Conservation (phyloP, 2,329 filamentous ascomycete species). For the Fusarium concolor region DNA sequence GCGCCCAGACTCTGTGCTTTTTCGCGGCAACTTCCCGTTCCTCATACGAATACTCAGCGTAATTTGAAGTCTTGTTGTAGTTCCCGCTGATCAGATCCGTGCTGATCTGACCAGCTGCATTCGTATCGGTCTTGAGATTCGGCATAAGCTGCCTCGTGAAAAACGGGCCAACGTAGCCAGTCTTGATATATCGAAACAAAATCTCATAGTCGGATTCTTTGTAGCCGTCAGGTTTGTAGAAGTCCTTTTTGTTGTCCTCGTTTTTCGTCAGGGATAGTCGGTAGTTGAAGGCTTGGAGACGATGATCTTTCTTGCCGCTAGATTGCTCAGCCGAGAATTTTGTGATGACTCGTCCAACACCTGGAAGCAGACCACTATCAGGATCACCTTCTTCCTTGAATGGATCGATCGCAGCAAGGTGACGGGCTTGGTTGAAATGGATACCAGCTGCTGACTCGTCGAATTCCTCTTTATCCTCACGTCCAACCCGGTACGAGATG, state of each 20-base stretch:
- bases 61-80: conserved; percentile 23
- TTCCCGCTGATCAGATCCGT: conserved; percentile 33
- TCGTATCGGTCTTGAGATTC: conserved; percentile 31
- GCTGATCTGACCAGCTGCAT: conserved; percentile 30
- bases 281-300: conserved; percentile 37
- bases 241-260: conserved; percentile 16
- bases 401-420: conserved; percentile 18
- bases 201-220: conserved; percentile 30
- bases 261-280: conserved; percentile 14
- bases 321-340: neutral
- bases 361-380: conserved; percentile 22
- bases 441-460: conserved; percentile 30
- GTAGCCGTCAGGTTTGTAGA: conserved; percentile 27
- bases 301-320: conserved; percentile 22
- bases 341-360: conserved; percentile 3
- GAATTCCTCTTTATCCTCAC: conserved; percentile 26
- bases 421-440: neutral
- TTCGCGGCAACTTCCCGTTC: conserved; percentile 2
- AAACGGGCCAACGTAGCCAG: conserved; percentile 16
- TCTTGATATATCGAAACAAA: conserved; percentile 25
- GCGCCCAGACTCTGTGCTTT: conserved; percentile 22
- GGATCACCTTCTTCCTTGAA: conserved; percentile 7
- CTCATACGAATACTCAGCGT: conserved; percentile 28
- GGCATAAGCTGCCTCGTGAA: conserved; percentile 34
- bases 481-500: conserved; percentile 28